Evolutionary conservation across 73 alveolate species (phyloP).

Genomic region (Paramecium sonneborni): DNA sequence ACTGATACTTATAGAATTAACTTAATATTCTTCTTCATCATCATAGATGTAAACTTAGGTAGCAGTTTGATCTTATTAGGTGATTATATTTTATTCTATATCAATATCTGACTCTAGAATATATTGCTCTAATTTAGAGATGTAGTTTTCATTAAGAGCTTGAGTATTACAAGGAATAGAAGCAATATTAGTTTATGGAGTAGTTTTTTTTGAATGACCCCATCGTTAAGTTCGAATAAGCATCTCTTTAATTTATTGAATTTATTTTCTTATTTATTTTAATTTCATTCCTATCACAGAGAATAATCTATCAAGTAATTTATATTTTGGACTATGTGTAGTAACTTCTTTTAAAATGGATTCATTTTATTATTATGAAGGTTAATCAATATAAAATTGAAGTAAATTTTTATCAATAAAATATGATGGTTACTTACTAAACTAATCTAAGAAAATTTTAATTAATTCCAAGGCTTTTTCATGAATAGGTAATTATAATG

Average conservation of each 20-base stretch:
- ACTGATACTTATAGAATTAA: not conserved
- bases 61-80: slow-evolving; percentile 7
- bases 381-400: not conserved
- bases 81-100: slow-evolving; percentile 2
- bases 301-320: slow-evolving; percentile 21
- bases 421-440: not conserved
- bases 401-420: slow-evolving; percentile 6
- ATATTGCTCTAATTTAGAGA: not conserved
- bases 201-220: not conserved
- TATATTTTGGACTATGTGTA: slow-evolving; percentile 5
- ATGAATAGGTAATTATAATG: not conserved
- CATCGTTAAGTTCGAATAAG: not conserved
- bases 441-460: not conserved
- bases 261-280: slow-evolving; percentile 1
- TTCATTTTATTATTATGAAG: not conserved
- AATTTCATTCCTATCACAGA: slow-evolving; percentile 47
- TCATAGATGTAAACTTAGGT: slow-evolving; percentile 33
- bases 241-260: not conserved
- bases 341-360: slow-evolving; percentile 3
- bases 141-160: not conserved
- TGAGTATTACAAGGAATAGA: not conserved
- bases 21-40: slow-evolving; percentile 42
- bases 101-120: not conserved
- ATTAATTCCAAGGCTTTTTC: slow-evolving; percentile 30
- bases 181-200: not conserved